Evolutionary conservation across 2,329 filamentous ascomycete genomes (phyloP), one percentile per base, ranked within the genome.

Genomic region (Fusarium duplospermum): DNA sequence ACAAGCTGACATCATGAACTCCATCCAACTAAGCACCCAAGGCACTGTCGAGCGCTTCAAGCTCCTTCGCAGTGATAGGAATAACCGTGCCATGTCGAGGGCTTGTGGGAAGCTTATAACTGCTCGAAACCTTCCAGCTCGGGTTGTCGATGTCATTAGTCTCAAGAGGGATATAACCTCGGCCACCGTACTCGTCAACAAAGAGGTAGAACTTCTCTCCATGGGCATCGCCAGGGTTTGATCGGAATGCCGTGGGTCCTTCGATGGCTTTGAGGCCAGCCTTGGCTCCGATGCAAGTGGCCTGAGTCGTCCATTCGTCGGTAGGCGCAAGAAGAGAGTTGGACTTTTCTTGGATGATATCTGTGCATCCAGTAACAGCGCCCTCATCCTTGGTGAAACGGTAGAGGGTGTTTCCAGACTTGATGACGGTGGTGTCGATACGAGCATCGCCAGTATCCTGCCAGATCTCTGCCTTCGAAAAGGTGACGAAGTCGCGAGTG

Each of bases 321-420:
- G 87, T 76, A 0, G 80, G 81, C 0, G 83, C 83, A 4, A 83
- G 83, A 4, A 89, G 77, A 1, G 79, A 80, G 1, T 78, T 65
- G 0, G 87, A 87, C 35, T 83, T 83, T 71, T 89, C 87, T 67
- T 89, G 84, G 22, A 89, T 89, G 27, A 89, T 89, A 50, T 89
- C 88, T 3, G 80, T 81, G 74, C 88, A 89, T 2, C 87, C 87
- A 0, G 87, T 88, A 6, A 79, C 82, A 2, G 82, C 85, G 0
- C 86, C 87, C 64, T 89, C 87, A 47, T 89, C 87, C 66, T 89
- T 89, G 20, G 87, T 89, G 74, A 89, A 89, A 11, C 88, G 86
- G 73, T 88, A 87, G 76, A 86, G 89, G 0, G 77, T 78, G 13
- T 78, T 77, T 2, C 81, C 81, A 0, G 82, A 82, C 62, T 86